Conservation (phyloP, 257 asterid species). For the Salvia miltiorrhiza region DNA sequence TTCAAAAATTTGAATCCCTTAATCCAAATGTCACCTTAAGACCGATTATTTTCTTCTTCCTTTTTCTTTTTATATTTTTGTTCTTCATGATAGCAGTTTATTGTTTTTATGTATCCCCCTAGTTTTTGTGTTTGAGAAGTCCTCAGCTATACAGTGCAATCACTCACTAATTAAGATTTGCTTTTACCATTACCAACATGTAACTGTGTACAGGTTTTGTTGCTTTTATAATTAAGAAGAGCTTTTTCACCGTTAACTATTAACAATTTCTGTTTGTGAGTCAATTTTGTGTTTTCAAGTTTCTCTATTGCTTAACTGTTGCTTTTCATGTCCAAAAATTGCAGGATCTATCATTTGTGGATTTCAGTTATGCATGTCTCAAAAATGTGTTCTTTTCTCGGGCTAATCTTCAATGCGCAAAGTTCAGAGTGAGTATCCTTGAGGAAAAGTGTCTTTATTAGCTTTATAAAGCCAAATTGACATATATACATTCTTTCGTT, state of each 20-base stretch:
- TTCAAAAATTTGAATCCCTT: not conserved
- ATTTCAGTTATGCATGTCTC: conserved; percentile 92
- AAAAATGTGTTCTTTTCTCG: conserved; percentile 82
- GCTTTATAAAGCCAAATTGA: conserved; percentile 6
- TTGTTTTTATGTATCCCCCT: not conserved
- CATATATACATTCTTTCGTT: conserved; percentile 18
- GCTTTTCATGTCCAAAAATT: conserved; percentile 21
- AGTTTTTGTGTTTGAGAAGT: not conserved
- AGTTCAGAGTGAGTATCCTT: conserved; percentile 60
- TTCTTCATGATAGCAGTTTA: not conserved
- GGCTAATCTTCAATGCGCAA: conserved; percentile 90
- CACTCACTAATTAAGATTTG: not conserved
- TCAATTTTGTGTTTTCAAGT: not conserved
- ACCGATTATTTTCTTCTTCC: not conserved
- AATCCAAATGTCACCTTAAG: not conserved
- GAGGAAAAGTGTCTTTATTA: conserved; percentile 5
- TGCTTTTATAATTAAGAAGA: not conserved
- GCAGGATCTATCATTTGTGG: conserved; percentile 91
- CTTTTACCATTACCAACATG: conserved; percentile 9
- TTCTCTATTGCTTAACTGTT: not conserved
- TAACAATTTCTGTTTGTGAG: conserved; percentile 3
- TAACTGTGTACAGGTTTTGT: not conserved
- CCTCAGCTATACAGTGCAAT: not conserved
- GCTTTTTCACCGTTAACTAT: not conserved
- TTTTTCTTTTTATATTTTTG: not conserved